These are phyloP conservation scores for Suillus subalutaceus DNA, from an alignment of 768 basidiomycete genomes.

Conservation along the genomic window DNA sequence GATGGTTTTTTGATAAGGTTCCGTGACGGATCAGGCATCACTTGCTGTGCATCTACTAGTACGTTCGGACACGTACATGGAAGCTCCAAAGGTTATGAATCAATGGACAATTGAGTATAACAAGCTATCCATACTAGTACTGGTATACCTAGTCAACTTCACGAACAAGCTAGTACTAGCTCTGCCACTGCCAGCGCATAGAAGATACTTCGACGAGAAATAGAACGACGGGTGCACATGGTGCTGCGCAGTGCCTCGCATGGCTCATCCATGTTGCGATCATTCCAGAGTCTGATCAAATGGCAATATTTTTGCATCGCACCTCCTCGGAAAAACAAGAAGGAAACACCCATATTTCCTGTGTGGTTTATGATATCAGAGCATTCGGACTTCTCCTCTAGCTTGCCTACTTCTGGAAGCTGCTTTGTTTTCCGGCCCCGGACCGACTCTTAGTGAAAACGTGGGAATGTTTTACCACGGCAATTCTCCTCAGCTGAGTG, in stretches of 20 bases:
- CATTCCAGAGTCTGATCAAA: background rate
- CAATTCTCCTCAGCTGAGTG: background rate
- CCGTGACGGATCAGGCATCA: background rate
- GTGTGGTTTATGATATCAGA: background rate
- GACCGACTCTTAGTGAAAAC: background rate
- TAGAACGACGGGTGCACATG: background rate
- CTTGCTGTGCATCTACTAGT: background rate
- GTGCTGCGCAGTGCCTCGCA: background rate
- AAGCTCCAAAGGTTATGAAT: background rate
- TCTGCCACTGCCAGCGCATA: background rate
- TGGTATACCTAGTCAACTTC: background rate
- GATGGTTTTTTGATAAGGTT: background rate
- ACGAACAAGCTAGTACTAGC: background rate
- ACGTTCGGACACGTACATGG: background rate
- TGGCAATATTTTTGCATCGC: background rate
- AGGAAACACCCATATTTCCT: background rate
- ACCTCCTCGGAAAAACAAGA: background rate
- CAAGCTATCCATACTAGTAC: background rate
- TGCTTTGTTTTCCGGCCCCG: background rate
- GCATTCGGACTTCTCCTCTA: too few species aligned
- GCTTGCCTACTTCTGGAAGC: background rate
- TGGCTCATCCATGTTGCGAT: background rate
- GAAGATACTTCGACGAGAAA: background rate
- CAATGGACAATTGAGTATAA: background rate
- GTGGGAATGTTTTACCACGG: conserved; percentile 1